These are phyloP conservation scores for Trichoderma pleuroti DNA, from an alignment of 2,329 filamentous ascomycete species.

Conservation along the genomic window DNA sequence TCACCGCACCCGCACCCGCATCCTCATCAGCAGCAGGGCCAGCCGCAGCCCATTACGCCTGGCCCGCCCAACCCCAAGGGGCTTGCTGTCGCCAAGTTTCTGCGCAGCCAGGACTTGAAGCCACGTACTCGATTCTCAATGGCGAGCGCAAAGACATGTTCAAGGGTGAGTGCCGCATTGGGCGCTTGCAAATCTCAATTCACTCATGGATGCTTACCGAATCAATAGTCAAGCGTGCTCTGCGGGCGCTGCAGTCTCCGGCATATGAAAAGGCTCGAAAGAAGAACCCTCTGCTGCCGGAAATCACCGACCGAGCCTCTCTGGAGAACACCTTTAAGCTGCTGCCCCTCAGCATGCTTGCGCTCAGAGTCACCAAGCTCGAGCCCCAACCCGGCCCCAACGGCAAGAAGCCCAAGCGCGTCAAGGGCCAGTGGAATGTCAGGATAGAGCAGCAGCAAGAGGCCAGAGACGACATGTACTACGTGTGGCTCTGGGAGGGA, in stretches of 20 bases:
- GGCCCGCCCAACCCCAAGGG: conserved; percentile 86
- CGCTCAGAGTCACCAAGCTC: conserved; percentile 80
- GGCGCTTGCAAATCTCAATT: neutral
- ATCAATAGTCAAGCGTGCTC: conserved; percentile 83
- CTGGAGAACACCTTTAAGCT: conserved; percentile 95
- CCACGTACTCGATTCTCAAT: conserved; percentile 87
- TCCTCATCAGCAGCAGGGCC: conserved; percentile 40
- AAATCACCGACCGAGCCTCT: conserved; percentile 80
- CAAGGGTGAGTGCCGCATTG: conserved; percentile 60
- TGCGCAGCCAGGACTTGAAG: conserved; percentile 82
- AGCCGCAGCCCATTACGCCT: conserved; percentile 65
- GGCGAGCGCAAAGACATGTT: conserved; percentile 99
- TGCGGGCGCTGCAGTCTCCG: conserved; percentile 82
- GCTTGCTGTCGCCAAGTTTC: conserved; percentile 82
- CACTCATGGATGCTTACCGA: neutral
- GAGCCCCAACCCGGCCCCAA: conserved; percentile 60
- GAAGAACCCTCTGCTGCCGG: conserved; percentile 85
- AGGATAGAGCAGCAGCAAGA: conserved; percentile 96
- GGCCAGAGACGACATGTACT: conserved; percentile 81
- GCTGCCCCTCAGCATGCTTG: conserved; percentile 88
- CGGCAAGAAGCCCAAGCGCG: conserved; percentile 74
- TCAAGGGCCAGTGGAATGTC: conserved; percentile 96
- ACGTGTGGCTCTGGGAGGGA: conserved; percentile 94
- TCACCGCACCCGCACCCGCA: conserved; percentile 34
- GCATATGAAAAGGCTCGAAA: conserved; percentile 85